Evolutionary conservation across 495 filamentous ascomycete species (phyloP).

Genomic region (Penicillium longicatenatum): DNA sequence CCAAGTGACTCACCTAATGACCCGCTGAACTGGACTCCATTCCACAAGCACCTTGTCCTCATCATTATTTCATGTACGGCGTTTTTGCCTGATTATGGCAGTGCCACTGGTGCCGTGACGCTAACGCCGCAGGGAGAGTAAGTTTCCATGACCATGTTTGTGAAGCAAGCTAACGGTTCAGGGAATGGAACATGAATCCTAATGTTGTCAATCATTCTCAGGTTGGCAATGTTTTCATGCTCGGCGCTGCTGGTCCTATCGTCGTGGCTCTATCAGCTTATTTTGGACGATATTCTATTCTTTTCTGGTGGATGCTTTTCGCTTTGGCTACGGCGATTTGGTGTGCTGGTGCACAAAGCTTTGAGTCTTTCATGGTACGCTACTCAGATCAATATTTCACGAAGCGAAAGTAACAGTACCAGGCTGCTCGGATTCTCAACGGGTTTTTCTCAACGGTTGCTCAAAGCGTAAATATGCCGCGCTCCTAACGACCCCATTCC

Average conservation of each 20-base stretch:
- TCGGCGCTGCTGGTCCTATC: constrained; percentile 57
- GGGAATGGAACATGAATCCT: constrained; percentile 47
- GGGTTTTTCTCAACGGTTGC: constrained; percentile 64
- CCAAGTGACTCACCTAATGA: constrained; percentile 57
- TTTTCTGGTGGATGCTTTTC: constrained; percentile 59
- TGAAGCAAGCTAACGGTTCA: constrained; percentile 17
- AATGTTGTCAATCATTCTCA: constrained; percentile 57
- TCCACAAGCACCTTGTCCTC: constrained; percentile 56
- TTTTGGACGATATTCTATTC: constrained; percentile 59
- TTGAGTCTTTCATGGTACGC: constrained; percentile 53
- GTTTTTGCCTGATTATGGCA: constrained; percentile 60
- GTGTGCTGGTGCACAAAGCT: constrained; percentile 54
- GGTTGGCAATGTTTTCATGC: constrained; percentile 60
- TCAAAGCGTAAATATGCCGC: constrained; percentile 30
- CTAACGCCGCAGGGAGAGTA: constrained; percentile 53
- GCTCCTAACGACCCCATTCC: neutral
- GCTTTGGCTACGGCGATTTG: constrained; percentile 52
- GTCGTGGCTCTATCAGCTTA: constrained; percentile 57
- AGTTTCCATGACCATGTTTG: constrained; percentile 3
- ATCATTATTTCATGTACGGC: constrained; percentile 54
- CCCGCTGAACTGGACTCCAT: constrained; percentile 59
- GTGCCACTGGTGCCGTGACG: constrained; percentile 55
- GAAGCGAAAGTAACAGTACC: neutral
- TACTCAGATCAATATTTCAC: neutral
- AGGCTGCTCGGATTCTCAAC: constrained; percentile 59